These are phyloP conservation scores for Dictyostelium discoideum DNA, from an alignment of 78 protist species.

Conservation along the genomic window DNA sequence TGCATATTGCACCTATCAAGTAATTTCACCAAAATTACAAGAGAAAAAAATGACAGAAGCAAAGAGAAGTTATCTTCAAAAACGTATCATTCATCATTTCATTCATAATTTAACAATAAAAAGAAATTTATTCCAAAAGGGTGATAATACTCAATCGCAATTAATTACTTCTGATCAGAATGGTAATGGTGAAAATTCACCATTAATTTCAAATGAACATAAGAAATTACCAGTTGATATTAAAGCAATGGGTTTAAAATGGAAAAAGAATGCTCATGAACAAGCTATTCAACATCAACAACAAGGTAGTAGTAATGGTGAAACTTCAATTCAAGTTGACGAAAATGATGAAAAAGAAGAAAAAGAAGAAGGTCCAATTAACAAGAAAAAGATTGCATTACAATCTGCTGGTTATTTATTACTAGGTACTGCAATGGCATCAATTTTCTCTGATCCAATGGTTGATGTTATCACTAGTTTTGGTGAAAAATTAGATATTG, in stretches of 20 bases:
- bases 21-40: conserved; percentile 49
- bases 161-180: background rate
- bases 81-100: conserved; percentile 46
- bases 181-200: conserved; percentile 1
- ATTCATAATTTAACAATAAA: conserved; percentile 35
- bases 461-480: conserved; percentile 84
- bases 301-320: background rate
- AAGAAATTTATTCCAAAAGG: background rate
- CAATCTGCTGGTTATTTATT: conserved; percentile 29
- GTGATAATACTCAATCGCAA: background rate
- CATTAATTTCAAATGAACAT: conserved; percentile 27
- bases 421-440: conserved; percentile 83
- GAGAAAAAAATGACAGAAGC: conserved; percentile 64
- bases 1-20: conserved; percentile 79
- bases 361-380: conserved; percentile 64
- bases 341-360: conserved; percentile 80
- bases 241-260: conserved; percentile 51
- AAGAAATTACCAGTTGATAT: conserved; percentile 43
- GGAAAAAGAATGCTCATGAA: conserved; percentile 54
- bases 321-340: conserved; percentile 39
- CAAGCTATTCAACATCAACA: background rate
- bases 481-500: conserved; percentile 65
- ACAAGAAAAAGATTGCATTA: conserved; percentile 20
- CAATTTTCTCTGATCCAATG: conserved; percentile 93
- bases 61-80: background rate